Conservation (phyloP, 371 early-diverging fungal genomes). For the Mortierella sp. region DNA sequence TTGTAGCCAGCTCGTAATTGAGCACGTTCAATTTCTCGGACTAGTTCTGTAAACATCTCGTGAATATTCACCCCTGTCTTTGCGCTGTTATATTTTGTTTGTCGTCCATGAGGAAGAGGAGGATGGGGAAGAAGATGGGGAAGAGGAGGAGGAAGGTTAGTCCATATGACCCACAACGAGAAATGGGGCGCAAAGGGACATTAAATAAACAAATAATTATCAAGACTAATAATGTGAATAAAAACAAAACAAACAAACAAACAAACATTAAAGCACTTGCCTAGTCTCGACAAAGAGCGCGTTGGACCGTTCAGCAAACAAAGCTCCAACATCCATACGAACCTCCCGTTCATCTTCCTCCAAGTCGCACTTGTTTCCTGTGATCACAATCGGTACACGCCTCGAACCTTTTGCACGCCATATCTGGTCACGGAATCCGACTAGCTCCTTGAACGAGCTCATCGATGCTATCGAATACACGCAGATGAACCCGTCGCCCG, state of each 20-base stretch:
- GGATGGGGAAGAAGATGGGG: neutral
- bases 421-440: constrained; percentile 51
- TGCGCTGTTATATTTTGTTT: constrained; percentile 31
- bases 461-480: constrained; percentile 58
- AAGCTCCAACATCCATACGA: constrained; percentile 47
- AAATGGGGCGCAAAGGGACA: neutral
- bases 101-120: too few relatives aligned
- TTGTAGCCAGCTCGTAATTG: neutral
- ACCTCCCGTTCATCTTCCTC: constrained; percentile 63
- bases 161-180: neutral
- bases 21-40: constrained; percentile 25
- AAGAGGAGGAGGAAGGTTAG: neutral
- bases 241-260: neutral
- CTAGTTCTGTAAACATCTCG: constrained; percentile 36
- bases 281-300: constrained; percentile 66
- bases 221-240: neutral
- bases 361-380: constrained; percentile 79
- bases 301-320: constrained; percentile 59
- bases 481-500: constrained; percentile 57
- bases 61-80: constrained; percentile 46
- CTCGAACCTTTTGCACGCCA: constrained; percentile 44
- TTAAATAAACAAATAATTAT: neutral
- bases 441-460: constrained; percentile 50
- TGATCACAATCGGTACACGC: constrained; percentile 68
- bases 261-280: neutral